These are phyloP conservation scores for Fonsecaea multimorphosa DNA, from an alignment of 2,329 filamentous ascomycete species.

Conservation along the genomic window DNA sequence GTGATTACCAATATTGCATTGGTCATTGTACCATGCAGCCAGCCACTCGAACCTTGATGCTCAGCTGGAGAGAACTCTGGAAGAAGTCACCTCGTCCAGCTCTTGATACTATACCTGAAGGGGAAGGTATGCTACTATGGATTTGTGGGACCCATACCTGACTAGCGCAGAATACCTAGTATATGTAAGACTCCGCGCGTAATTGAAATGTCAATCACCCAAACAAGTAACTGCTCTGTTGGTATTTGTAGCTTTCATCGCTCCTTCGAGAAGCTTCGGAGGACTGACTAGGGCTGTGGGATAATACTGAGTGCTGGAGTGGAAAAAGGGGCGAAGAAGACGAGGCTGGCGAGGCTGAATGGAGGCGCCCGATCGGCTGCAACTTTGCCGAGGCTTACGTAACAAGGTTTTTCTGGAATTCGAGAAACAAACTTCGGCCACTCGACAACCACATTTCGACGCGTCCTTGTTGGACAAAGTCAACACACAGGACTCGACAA, in stretches of 20 bases:
- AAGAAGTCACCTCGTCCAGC: not conserved
- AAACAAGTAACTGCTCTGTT: too few relatives aligned
- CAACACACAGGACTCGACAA: not conserved
- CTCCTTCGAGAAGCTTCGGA: too few relatives aligned
- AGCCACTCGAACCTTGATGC: not conserved
- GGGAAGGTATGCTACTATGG: not conserved
- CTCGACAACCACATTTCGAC: not conserved
- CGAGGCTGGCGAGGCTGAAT: too few relatives aligned
- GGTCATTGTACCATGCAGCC: not conserved
- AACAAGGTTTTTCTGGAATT: constrained; percentile 12
- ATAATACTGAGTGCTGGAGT: not conserved
- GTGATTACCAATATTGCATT: not conserved
- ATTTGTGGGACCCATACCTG: too few relatives aligned
- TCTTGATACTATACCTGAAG: not conserved
- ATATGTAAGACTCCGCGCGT: too few relatives aligned
- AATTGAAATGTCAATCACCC: too few relatives aligned
- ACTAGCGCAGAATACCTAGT: too few relatives aligned
- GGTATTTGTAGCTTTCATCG: too few relatives aligned
- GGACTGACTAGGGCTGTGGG: too few relatives aligned
- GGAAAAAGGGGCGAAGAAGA: not conserved
- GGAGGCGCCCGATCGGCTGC: not conserved
- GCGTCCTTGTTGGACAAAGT: constrained; percentile 8
- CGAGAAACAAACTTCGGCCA: not conserved
- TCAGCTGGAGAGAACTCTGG: too few relatives aligned
- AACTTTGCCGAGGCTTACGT: constrained; percentile 2